These are phyloP conservation scores for Ocimum tenuiflorum DNA, from an alignment of 257 asterid genomes.

Conservation along the genomic window DNA sequence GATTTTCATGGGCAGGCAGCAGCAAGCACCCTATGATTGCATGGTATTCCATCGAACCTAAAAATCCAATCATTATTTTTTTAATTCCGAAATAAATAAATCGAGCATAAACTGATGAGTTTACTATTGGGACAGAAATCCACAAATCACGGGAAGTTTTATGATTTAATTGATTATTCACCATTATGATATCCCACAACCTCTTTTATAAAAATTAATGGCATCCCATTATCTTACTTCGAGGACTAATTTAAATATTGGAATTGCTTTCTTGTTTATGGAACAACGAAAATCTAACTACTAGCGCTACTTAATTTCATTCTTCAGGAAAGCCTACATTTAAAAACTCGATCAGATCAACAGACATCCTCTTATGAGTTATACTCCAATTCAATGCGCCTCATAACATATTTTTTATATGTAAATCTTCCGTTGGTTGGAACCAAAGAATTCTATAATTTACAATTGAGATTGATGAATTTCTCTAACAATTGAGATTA, in stretches of 20 bases:
- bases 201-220: neutral
- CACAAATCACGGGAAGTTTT: constrained; percentile 21
- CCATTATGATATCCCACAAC: neutral
- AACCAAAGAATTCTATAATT: too few species aligned
- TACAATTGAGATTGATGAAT: too few species aligned
- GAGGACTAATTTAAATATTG: neutral
- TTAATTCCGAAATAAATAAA: neutral
- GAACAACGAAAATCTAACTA: neutral
- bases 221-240: neutral
- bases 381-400: neutral
- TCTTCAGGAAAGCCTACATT: neutral
- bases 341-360: neutral
- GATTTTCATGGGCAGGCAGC: neutral
- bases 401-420: neutral
- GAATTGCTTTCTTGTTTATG: neutral
- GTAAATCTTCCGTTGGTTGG: too few species aligned
- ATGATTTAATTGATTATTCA: constrained; percentile 10
- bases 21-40: neutral
- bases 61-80: neutral
- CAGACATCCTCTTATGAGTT: constrained; percentile 17
- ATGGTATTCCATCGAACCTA: neutral
- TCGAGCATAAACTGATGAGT: neutral
- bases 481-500: too few species aligned
- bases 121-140: constrained; percentile 10
- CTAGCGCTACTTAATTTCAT: neutral